Base-by-base conservation (phyloP, 768 basidiomycete species). In the Floccularia luteovirens region DNA sequence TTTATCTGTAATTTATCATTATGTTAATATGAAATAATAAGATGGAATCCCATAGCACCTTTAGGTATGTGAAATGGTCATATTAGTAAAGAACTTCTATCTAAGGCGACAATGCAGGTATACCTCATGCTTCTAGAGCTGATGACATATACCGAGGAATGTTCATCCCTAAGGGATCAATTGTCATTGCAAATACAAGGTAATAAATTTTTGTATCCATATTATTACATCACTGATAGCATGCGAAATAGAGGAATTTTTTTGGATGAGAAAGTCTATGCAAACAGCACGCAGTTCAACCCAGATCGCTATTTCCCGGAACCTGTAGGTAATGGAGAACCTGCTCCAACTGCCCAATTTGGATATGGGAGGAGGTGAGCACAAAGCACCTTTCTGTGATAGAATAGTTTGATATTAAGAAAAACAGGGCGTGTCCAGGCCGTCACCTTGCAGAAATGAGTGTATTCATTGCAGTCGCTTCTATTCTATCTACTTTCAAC, bases 361-460 rank as follows among this genome's bases (percentile, higher is more conserved):
- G n/a, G n/a, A n/a, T n/a, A n/a, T n/a, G n/a, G n/a, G n/a, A n/a
- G n/a, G n/a, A n/a, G 60, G 55, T 39, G 60, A 59, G 10, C 60
- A 58, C 45, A 57, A 57, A 48, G 56, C 16, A 49, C n/a, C n/a
- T 56, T 55, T 53, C 32, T 16, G 48, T 12, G 13, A 21, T 23
- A 12, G 25, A 23, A 17, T 37, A 17, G 30, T 22, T 21, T 19
- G 17, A 37, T 2, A 5, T 41, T 5, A 21, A 5, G 32, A 20
- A 1, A 10, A 25, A 12, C 25, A 53, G 53, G 5, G 43, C 57
- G 16, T 71, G 69, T 43, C 61, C 67, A 3, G 74, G 70, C 4
- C 52, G 59, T n/a, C 43, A 67, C 31, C 50, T 75, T 24, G 70
- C 67, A 0, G 66, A 72, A 25, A 53, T n/a, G n/a, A n/a, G n/a